Conservation (phyloP, 2,329 filamentous ascomycete species). For the Colletotrichum aenigma region DNA sequence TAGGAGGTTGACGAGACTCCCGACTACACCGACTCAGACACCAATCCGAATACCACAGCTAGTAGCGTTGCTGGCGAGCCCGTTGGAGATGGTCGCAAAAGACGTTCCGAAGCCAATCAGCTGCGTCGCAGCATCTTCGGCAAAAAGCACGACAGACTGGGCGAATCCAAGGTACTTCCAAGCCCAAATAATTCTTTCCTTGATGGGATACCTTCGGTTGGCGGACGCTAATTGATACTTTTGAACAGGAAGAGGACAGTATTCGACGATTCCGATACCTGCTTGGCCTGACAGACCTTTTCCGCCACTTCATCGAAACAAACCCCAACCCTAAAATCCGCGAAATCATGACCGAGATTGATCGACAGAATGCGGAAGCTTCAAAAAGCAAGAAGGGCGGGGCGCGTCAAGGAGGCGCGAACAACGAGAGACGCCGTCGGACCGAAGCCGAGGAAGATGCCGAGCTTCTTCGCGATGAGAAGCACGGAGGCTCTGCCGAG, state of each 20-base stretch:
- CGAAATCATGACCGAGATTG: slow-evolving; percentile 92
- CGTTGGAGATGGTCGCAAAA: slow-evolving; percentile 77
- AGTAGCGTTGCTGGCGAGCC: slow-evolving; percentile 86
- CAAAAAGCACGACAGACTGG: slow-evolving; percentile 90
- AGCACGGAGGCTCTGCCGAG: slow-evolving; percentile 82
- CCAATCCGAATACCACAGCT: slow-evolving; percentile 72
- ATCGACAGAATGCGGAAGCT: slow-evolving; percentile 84
- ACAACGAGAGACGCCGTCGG: slow-evolving; percentile 77
- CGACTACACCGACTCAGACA: slow-evolving; percentile 70
- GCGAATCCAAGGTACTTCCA: slow-evolving; percentile 81
- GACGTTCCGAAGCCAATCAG: slow-evolving; percentile 85
- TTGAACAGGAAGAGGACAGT: slow-evolving; percentile 85
- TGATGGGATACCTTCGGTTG: background rate
- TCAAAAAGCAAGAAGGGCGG: slow-evolving; percentile 74
- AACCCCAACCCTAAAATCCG: slow-evolving; percentile 95
- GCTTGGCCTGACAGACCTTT: slow-evolving; percentile 91
- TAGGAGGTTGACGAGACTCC: slow-evolving; percentile 69
- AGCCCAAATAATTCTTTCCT: background rate
- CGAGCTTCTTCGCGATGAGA: slow-evolving; percentile 86
- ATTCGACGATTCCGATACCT: slow-evolving; percentile 94
- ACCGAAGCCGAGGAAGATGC: slow-evolving; percentile 98
- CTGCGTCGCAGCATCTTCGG: slow-evolving; percentile 91
- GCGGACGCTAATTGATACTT: background rate
- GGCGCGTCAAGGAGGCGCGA: slow-evolving; percentile 83
- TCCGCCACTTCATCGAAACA: slow-evolving; percentile 98